phyloP scores from a whole-genome alignment of 2,329 filamentous ascomycete genomes.

The Aspergillus novofumigatus region DNA sequence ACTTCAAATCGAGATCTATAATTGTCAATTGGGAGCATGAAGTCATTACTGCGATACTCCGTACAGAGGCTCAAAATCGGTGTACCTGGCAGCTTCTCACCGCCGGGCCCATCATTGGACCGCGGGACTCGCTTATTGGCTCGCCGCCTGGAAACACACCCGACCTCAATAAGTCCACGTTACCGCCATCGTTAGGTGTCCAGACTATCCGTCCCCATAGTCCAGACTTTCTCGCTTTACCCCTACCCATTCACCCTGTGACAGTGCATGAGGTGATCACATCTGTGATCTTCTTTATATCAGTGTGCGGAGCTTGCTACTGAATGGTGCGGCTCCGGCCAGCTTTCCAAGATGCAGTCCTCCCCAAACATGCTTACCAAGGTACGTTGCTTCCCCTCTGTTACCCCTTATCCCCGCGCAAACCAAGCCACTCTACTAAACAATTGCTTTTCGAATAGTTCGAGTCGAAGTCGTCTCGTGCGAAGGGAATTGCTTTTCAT shows the following conservation, averaged over 20 bases:
- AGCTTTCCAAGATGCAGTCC: conserved; percentile 42
- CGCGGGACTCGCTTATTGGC: conserved; percentile 30
- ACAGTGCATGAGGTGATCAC: conserved; percentile 32
- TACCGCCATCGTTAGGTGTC: conserved; percentile 27
- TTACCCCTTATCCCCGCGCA: conserved; percentile 7
- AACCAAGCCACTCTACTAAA: conserved; percentile 20
- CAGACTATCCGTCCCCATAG: conserved; percentile 21
- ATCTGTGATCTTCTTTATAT: conserved; percentile 23
- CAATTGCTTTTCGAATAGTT: conserved; percentile 41
- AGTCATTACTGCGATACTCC: background rate
- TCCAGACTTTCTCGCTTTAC: conserved; percentile 23
- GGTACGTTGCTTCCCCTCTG: conserved; percentile 28
- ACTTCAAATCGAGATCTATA: background rate
- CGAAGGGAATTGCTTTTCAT: conserved; percentile 65
- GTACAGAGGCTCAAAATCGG: background rate
- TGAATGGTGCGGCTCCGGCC: conserved; percentile 42
- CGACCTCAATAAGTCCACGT: conserved; percentile 38
- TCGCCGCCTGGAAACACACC: background rate
- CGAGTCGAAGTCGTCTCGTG: conserved; percentile 64
- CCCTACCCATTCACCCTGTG: conserved; percentile 21
- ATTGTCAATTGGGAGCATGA: background rate
- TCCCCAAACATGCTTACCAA: conserved; percentile 49
- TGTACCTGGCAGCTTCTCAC: conserved; percentile 19
- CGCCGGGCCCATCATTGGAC: conserved; percentile 31
- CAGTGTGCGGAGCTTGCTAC: conserved; percentile 37